These are phyloP conservation scores for Tolypocladium ophioglossoides DNA, from an alignment of 2,329 filamentous ascomycete species.

Conservation along the genomic window DNA sequence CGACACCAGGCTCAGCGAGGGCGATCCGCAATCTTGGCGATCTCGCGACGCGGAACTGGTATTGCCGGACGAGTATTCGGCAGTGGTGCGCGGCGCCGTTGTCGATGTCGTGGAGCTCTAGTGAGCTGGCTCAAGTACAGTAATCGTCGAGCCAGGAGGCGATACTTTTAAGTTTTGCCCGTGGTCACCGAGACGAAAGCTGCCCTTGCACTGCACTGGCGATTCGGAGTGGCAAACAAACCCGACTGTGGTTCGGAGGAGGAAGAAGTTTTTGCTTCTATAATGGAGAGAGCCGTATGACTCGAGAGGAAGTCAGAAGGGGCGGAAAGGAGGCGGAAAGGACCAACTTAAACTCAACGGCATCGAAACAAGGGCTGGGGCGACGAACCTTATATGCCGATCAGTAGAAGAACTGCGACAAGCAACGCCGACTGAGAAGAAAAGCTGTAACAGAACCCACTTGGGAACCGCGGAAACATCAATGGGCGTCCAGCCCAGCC, in stretches of 20 bases:
- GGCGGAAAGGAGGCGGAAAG: background rate
- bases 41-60: background rate
- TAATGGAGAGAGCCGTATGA: background rate
- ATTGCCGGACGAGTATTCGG: background rate
- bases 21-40: background rate
- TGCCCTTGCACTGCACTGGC: background rate
- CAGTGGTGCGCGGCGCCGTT: background rate
- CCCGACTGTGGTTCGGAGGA: background rate
- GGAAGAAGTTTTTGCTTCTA: background rate
- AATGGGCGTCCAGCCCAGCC: slow-evolving; percentile 2
- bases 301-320: too few relatives aligned
- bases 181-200: too few relatives aligned
- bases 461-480: background rate
- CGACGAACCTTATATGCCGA: slow-evolving; percentile 9
- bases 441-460: slow-evolving; percentile 2
- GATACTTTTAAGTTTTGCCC: too few relatives aligned
- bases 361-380: slow-evolving; percentile 7
- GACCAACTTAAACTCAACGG: background rate
- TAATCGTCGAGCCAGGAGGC: too few relatives aligned
- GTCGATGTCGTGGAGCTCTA: background rate
- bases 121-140: background rate
- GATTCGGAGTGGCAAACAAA: background rate
- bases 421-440: background rate
- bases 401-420: background rate
- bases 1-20: background rate